These are phyloP conservation scores for Podila clonocystis DNA, from an alignment of 192 early-diverging fungal genomes.

Conservation along the genomic window DNA sequence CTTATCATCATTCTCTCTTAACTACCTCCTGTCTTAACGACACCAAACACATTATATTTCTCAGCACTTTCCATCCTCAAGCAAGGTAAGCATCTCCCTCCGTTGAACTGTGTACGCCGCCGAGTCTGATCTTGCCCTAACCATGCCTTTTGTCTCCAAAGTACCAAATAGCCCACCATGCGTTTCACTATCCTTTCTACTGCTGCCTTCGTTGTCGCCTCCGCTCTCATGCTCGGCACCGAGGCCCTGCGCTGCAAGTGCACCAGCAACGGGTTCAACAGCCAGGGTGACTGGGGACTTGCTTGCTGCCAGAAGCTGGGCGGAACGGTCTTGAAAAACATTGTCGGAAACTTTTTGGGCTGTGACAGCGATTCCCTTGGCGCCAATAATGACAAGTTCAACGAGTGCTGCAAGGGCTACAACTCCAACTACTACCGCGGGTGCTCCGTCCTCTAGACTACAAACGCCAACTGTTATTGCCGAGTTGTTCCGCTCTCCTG, in stretches of 20 bases:
- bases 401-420: conserved; percentile 1
- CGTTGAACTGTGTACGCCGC: too few species aligned
- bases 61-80: too few species aligned
- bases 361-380: neutral
- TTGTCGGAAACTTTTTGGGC: neutral
- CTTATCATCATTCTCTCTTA: too few species aligned
- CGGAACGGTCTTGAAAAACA: neutral
- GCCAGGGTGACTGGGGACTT: neutral
- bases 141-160: neutral
- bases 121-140: too few species aligned
- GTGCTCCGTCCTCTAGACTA: too few species aligned
- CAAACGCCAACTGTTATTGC: too few species aligned
- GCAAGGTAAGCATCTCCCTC: too few species aligned
- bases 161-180: conserved; percentile 4
- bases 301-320: neutral
- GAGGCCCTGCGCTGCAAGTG: neutral
- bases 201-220: neutral
- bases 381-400: neutral
- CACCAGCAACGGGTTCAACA: conserved; percentile 8
- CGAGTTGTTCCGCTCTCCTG: too few species aligned
- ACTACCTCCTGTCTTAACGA: too few species aligned
- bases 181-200: conserved; percentile 1
- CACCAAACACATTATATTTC: too few species aligned
- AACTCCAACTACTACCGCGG: conserved; percentile 4
- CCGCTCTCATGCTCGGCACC: neutral